phyloP scores from a whole-genome alignment of 2,329 filamentous ascomycete species.

The Massarina eburnea region DNA sequence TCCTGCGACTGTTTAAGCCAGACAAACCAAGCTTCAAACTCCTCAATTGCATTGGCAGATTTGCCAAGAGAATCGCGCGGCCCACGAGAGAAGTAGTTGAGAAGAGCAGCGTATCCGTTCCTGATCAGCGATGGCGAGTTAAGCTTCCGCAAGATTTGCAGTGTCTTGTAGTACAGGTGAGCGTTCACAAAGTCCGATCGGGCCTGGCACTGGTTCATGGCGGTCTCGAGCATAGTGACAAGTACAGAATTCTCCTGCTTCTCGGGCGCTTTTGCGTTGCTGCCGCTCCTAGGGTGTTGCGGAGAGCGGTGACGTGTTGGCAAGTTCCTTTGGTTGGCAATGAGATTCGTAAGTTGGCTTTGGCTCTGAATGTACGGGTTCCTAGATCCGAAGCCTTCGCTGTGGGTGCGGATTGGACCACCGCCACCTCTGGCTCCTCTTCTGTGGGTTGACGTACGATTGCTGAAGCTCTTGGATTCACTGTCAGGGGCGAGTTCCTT shows the following conservation, averaged over 20 bases:
- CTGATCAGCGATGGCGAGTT: constrained; percentile 62
- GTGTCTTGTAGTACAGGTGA: constrained; percentile 81
- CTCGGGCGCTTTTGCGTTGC: constrained; percentile 39
- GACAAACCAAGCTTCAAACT: constrained; percentile 79
- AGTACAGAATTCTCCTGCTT: constrained; percentile 54
- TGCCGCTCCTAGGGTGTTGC: constrained; percentile 44
- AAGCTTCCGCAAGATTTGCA: constrained; percentile 70
- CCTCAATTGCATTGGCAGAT: constrained; percentile 72
- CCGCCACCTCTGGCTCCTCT: constrained; percentile 33
- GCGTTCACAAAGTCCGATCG: constrained; percentile 82
- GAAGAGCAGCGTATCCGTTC: constrained; percentile 69
- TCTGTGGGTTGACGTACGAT: constrained; percentile 60
- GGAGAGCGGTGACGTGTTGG: constrained; percentile 40
- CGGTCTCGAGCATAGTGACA: constrained; percentile 73
- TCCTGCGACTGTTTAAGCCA: constrained; percentile 83
- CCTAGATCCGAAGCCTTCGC: constrained; percentile 49
- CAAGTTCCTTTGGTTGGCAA: constrained; percentile 40
- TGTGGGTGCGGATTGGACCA: constrained; percentile 26
- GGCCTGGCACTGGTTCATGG: constrained; percentile 73
- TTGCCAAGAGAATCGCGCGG: constrained; percentile 69
- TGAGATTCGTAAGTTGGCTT: constrained; percentile 41
- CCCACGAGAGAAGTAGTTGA: constrained; percentile 73
- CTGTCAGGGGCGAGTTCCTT: constrained; percentile 64
- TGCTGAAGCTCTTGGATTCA: constrained; percentile 67
- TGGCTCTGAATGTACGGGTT: constrained; percentile 49